phyloP scores from a whole-genome alignment of 2,329 filamentous ascomycete genomes.

The Penicillium brevicompactum region DNA sequence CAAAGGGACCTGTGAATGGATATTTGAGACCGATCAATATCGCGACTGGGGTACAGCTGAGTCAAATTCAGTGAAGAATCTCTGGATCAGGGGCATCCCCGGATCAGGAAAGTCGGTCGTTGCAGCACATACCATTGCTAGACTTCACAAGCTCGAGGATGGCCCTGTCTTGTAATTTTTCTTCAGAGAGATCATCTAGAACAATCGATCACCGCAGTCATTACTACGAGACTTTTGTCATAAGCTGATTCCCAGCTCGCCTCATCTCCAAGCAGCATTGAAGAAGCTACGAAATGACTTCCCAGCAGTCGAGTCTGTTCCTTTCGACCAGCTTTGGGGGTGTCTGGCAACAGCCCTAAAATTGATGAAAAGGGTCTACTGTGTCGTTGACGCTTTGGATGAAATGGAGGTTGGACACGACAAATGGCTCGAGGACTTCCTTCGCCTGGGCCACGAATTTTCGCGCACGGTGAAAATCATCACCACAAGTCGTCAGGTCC shows the following conservation, averaged over 20 bases:
- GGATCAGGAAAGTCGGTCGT: constrained; percentile 28
- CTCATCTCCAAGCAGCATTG: neutral
- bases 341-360: neutral
- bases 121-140: constrained; percentile 18
- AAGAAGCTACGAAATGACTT: neutral
- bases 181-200: neutral
- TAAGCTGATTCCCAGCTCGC: neutral
- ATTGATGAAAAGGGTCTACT: constrained; percentile 33
- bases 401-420: constrained; percentile 49
- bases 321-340: neutral
- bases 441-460: constrained; percentile 32
- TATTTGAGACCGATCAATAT: constrained; percentile 11
- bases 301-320: neutral
- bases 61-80: constrained; percentile 5
- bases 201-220: neutral
- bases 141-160: neutral
- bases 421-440: constrained; percentile 38
- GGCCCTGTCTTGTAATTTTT: neutral
- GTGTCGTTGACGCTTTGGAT: constrained; percentile 50
- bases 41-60: constrained; percentile 12
- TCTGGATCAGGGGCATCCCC: constrained; percentile 28
- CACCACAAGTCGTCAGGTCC: constrained; percentile 47
- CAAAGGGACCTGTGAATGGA: constrained; percentile 21
- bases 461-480: constrained; percentile 44
- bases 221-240: neutral